Evolutionary conservation across 305 asterid genomes (phyloP).

Genomic region (Rubia tinctorum): DNA sequence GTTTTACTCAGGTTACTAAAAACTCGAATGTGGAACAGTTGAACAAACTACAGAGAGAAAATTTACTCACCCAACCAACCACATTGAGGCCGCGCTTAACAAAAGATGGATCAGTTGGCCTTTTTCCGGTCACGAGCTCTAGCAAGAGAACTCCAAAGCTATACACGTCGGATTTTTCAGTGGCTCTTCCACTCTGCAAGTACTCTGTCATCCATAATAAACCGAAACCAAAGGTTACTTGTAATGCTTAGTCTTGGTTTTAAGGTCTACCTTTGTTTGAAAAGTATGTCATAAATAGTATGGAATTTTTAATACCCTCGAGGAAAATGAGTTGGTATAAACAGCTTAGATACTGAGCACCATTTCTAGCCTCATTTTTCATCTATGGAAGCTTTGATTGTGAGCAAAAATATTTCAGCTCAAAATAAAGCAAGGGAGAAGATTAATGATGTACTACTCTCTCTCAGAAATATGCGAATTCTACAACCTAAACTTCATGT

Average conservation of each 20-base stretch:
- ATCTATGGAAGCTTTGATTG: background rate
- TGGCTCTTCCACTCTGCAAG: conserved; percentile 94
- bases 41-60: background rate
- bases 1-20: background rate
- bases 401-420: background rate
- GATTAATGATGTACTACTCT: background rate
- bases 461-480: background rate
- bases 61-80: conserved; percentile 86
- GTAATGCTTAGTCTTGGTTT: background rate
- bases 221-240: background rate
- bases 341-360: background rate
- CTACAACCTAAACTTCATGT: background rate
- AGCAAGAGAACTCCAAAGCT: conserved; percentile 91
- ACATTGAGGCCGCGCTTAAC: conserved; percentile 77
- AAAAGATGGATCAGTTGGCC: conserved; percentile 89
- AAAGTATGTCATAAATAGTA: background rate
- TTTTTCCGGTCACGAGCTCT: conserved; percentile 90
- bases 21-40: background rate
- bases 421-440: background rate
- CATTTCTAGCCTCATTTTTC: background rate
- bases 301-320: background rate
- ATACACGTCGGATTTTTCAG: conserved; percentile 85
- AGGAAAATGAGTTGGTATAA: background rate
- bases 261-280: background rate
- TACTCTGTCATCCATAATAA: conserved; percentile 46